These are phyloP conservation scores for Flammula alnicola DNA, from an alignment of 1,284 basidiomycete genomes.

Conservation along the genomic window DNA sequence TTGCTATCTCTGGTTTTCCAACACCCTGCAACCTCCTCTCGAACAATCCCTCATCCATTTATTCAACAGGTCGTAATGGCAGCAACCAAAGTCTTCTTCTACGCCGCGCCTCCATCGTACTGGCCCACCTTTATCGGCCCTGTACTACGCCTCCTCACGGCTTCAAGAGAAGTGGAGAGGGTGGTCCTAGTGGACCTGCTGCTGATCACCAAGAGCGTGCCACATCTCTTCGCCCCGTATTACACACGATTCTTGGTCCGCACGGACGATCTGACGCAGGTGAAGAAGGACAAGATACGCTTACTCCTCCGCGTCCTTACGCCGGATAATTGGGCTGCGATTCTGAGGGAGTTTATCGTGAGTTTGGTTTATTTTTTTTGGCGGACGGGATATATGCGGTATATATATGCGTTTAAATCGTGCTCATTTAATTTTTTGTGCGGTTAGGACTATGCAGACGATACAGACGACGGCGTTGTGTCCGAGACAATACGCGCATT, in stretches of 20 bases:
- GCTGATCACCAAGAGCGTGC: slow-evolving; percentile 60
- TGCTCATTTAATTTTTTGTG: slow-evolving; percentile 7
- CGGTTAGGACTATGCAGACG: slow-evolving; percentile 74
- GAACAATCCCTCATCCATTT: background rate
- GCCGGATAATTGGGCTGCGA: slow-evolving; percentile 66
- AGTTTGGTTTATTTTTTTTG: slow-evolving; percentile 30
- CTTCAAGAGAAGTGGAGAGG: slow-evolving; percentile 71
- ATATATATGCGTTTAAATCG: slow-evolving; percentile 4
- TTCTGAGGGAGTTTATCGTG: slow-evolving; percentile 85
- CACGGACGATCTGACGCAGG: slow-evolving; percentile 62
- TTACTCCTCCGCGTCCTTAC: slow-evolving; percentile 70
- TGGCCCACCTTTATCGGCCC: slow-evolving; percentile 64
- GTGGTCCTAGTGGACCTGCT: slow-evolving; percentile 75
- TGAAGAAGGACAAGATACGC: slow-evolving; percentile 77
- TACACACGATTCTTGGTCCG: slow-evolving; percentile 74
- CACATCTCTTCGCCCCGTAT: slow-evolving; percentile 62
- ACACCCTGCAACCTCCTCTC: too few species aligned
- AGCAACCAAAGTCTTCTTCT: slow-evolving; percentile 74
- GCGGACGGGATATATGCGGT: too few species aligned
- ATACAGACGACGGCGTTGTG: slow-evolving; percentile 72
- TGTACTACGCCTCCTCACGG: slow-evolving; percentile 68
- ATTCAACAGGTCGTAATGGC: slow-evolving; percentile 72
- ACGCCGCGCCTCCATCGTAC: slow-evolving; percentile 66
- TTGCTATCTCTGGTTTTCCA: too few species aligned
- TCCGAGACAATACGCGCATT: slow-evolving; percentile 77